Base-by-base conservation (phyloP, 2,329 filamentous ascomycete species). In the Cercospora sojina region DNA sequence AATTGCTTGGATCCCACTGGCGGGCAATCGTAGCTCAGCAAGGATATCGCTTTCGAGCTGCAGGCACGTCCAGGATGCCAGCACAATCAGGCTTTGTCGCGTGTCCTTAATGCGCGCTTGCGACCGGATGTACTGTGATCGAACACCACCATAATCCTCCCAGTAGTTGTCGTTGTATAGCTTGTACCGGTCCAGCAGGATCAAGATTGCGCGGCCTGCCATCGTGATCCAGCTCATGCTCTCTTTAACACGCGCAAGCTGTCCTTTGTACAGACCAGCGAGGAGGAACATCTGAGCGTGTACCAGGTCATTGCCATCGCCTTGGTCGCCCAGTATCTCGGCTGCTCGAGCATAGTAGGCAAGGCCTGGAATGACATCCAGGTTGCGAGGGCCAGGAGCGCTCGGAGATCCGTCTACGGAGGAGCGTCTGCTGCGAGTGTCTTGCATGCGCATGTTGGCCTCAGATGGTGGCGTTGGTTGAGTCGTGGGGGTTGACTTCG, bases 31-130 rank as follows among this genome's bases (percentile, higher is more conserved):
- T 66, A 98, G 83, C 79, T 99, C 95, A 3, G 95, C 95, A 56
- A 97, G 85, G 55, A 98, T 92, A 77, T 98, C 94, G 78, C 93
- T 97, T 79, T 98, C 94, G 10, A 98, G 84, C 75, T 98, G 94
- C 69, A 97, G 82, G 76, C 92, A 96, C 7, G 93, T 95, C 94
- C 94, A 98, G 74, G 93, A 97, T 0, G 92, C 90, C 72, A 96
- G 76, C 64, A 82, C 78, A 25, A 83, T 79, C 49, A 83, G 71
- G 56, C 82, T 82, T 55, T 76, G 69, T 41, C 73, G 74, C 63
- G 75, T 77, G 62, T 76, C 74, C 62, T 75, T 75, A 62, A 75
- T 76, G 38, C 68, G 65, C 58, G 66, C 65, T 41, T 74, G 71
- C 12, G 71, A 72, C n/a, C 70, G 64, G 18, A 74, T 66, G 41